Conservation (phyloP, 192 early-diverging fungal species). For the Blastocladiella britannica region DNA sequence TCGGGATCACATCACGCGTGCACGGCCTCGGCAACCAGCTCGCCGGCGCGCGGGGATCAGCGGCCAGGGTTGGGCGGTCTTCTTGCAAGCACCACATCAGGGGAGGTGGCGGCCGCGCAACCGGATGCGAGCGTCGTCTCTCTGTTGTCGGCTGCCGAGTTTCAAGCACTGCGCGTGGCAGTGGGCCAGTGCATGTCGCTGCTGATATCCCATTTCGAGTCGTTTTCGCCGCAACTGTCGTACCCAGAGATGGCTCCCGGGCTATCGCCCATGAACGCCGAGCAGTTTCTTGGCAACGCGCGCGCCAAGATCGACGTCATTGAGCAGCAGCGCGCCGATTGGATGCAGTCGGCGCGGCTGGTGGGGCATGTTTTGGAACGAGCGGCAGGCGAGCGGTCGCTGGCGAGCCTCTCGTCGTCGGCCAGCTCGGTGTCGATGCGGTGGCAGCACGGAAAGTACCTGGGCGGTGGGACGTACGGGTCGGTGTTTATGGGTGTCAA, state of each 20-base stretch:
- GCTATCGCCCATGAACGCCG: constrained; percentile 5
- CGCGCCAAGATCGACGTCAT: constrained; percentile 18
- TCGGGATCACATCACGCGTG: too few relatives aligned
- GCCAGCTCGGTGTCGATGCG: constrained; percentile 57
- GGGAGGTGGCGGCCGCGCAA: too few relatives aligned
- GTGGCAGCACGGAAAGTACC: constrained; percentile 66
- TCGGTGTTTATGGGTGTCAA: constrained; percentile 70
- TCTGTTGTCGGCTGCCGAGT: constrained; percentile 45
- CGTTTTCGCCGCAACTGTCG: constrained; percentile 36
- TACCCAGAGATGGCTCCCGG: constrained; percentile 12
- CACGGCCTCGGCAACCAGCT: too few relatives aligned
- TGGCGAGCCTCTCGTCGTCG: constrained; percentile 54
- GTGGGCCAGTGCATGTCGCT: constrained; percentile 60
- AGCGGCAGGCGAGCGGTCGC: constrained; percentile 53
- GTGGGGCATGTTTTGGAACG: constrained; percentile 63
- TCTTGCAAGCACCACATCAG: too few relatives aligned
- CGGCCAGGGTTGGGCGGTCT: too few relatives aligned
- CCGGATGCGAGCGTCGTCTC: too few relatives aligned
- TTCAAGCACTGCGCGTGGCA: constrained; percentile 40
- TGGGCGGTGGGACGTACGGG: constrained; percentile 73
- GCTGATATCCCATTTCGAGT: constrained; percentile 63
- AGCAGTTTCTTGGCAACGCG: constrained; percentile 8
- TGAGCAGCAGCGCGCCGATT: constrained; percentile 24
- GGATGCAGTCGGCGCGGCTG: constrained; percentile 27
- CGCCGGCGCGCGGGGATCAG: too few relatives aligned